A percentile compares a stretch with the other conserved stretches of the same genome.
These are phyloP conservation scores for Cairneyella variabilis DNA, from an alignment of 495 filamentous ascomycete genomes.

Conservation along the genomic window DNA sequence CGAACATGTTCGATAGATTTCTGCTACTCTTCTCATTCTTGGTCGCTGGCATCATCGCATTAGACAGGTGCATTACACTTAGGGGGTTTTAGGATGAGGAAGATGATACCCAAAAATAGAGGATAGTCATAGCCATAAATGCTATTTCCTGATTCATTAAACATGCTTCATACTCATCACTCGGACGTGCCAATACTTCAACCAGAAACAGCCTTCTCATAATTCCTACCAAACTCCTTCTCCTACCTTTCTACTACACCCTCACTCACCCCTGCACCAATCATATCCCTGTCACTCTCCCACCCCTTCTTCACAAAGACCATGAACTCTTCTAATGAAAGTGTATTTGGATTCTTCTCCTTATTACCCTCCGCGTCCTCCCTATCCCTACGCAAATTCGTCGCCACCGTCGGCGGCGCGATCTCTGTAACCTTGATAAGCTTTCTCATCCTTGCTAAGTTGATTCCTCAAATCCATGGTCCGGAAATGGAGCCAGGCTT, in stretches of 20 bases:
- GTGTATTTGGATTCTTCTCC: conserved; percentile 39
- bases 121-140: too few relatives aligned
- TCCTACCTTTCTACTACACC: conserved; percentile 38
- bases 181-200: too few relatives aligned
- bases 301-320: conserved; percentile 32
- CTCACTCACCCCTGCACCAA: conserved; percentile 31
- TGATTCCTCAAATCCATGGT: conserved; percentile 42
- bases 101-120: too few relatives aligned
- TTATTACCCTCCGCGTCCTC: conserved; percentile 48
- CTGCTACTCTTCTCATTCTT: too few relatives aligned
- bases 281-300: conserved; percentile 34
- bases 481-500: conserved; percentile 47
- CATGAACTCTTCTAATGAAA: conserved; percentile 43
- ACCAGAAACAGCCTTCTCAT: conserved; percentile 21
- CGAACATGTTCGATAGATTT: too few relatives aligned
- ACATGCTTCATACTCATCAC: too few relatives aligned
- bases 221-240: conserved; percentile 27
- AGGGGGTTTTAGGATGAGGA: too few relatives aligned
- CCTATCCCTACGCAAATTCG: conserved; percentile 45
- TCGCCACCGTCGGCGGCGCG: conserved; percentile 43
- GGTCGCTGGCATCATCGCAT: too few relatives aligned
- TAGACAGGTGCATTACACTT: too few relatives aligned
- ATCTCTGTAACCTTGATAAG: conserved; percentile 41
- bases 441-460: conserved; percentile 26
- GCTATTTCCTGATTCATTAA: too few relatives aligned